A percentile compares a stretch with the other conserved stretches of the same genome.
Conservation (phyloP, 1,139 yeast genomes). For the Lodderomyces orthopsilosis region DNA sequence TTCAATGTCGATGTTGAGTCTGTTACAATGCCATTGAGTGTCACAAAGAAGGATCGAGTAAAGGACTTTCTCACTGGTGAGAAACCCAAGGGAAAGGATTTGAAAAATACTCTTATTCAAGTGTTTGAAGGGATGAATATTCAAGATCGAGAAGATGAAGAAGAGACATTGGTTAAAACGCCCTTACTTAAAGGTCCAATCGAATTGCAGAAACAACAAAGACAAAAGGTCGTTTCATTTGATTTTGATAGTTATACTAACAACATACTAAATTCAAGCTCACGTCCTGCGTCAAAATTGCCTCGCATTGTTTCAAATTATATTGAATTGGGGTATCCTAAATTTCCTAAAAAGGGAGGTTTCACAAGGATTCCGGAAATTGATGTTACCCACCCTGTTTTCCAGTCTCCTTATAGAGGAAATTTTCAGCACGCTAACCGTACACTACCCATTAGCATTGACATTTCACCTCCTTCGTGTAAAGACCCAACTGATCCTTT, state of each 20-base stretch:
- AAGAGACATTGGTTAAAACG: slow-evolving; percentile 13
- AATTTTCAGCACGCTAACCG: background rate
- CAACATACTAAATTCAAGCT: slow-evolving; percentile 10
- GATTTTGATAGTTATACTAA: slow-evolving; percentile 10
- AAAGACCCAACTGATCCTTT: slow-evolving; percentile 7
- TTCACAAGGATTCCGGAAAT: slow-evolving; percentile 31
- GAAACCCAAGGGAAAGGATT: slow-evolving; percentile 11
- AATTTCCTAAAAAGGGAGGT: slow-evolving; percentile 20
- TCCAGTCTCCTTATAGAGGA: slow-evolving; percentile 22
- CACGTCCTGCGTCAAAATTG: slow-evolving; percentile 16
- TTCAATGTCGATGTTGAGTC: slow-evolving; percentile 34
- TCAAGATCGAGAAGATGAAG: slow-evolving; percentile 21
- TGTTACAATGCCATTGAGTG: slow-evolving; percentile 33
- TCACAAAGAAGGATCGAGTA: slow-evolving; percentile 30
- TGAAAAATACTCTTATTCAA: slow-evolving; percentile 15
- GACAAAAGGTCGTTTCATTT: slow-evolving; percentile 8
- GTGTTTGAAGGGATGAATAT: slow-evolving; percentile 15
- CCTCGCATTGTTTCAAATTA: slow-evolving; percentile 30
- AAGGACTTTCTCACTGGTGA: slow-evolving; percentile 20
- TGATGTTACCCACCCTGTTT: slow-evolving; percentile 31
- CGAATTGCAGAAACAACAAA: background rate
- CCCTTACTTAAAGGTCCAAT: slow-evolving; percentile 2
- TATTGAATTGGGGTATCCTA: slow-evolving; percentile 21
- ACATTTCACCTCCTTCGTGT: background rate
- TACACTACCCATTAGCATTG: background rate